These are phyloP conservation scores for Talaromyces sp. DNA, from an alignment of 2,329 filamentous ascomycete species.

Conservation along the genomic window DNA sequence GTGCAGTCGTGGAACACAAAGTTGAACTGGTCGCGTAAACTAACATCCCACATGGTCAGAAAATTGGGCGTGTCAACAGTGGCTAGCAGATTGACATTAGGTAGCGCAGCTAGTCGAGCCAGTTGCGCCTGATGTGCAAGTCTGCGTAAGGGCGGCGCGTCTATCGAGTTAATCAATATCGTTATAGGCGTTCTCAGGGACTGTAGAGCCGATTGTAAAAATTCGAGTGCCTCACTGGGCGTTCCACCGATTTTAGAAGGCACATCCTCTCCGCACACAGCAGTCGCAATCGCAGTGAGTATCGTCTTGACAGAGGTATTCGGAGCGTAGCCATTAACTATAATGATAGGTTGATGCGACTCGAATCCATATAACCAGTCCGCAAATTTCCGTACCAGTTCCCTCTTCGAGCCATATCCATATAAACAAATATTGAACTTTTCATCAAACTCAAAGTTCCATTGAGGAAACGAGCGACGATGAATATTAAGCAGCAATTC, in stretches of 20 bases:
- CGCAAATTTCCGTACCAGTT: slow-evolving; percentile 71
- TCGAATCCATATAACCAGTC: slow-evolving; percentile 58
- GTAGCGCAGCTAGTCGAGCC: slow-evolving; percentile 71
- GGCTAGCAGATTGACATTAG: slow-evolving; percentile 67
- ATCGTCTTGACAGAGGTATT: slow-evolving; percentile 46
- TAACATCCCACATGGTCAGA: slow-evolving; percentile 82
- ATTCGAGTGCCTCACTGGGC: slow-evolving; percentile 65
- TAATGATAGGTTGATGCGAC: slow-evolving; percentile 60
- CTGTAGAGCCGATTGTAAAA: slow-evolving; percentile 61
- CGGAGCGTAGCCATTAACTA: slow-evolving; percentile 76
- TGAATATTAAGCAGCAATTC: slow-evolving; percentile 72
- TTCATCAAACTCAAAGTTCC: slow-evolving; percentile 84
- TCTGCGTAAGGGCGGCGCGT: slow-evolving; percentile 72
- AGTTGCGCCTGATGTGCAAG: slow-evolving; percentile 67
- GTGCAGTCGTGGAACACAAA: slow-evolving; percentile 93
- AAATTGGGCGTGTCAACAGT: slow-evolving; percentile 89
- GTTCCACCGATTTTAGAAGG: slow-evolving; percentile 59
- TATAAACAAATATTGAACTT: slow-evolving; percentile 88
- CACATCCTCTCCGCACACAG: slow-evolving; percentile 49
- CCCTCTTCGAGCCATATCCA: slow-evolving; percentile 85
- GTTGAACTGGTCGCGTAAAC: slow-evolving; percentile 75
- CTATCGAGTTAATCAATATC: slow-evolving; percentile 80
- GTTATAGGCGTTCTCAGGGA: slow-evolving; percentile 52
- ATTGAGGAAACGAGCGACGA: slow-evolving; percentile 79
- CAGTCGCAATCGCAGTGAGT: slow-evolving; percentile 60